A percentile compares a stretch with the other conserved stretches of the same genome.
phyloP scores from a whole-genome alignment of 116 monocot species.

The Trichopus zeylanicus region DNA sequence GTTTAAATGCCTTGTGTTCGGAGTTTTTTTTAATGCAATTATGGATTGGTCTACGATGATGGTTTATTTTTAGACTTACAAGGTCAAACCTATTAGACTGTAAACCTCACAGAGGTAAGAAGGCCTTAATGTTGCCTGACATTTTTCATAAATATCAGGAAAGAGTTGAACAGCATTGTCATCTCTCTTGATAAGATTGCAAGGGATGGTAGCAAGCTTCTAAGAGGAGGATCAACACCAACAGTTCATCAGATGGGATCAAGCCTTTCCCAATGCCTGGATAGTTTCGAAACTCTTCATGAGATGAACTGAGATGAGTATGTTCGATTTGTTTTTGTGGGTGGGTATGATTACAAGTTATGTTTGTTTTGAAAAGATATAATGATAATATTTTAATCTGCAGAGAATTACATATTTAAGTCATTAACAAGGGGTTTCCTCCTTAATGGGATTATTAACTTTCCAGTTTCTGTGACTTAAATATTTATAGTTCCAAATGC shows the following conservation, averaged over 20 bases:
- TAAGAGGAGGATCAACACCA: slow-evolving; percentile 36
- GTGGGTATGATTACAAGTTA: too few species aligned
- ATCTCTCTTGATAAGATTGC: slow-evolving; percentile 38
- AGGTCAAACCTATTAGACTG: too few species aligned
- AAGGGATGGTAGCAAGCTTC: slow-evolving; percentile 39
- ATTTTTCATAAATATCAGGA: slow-evolving; percentile 18
- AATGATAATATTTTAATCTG: too few species aligned
- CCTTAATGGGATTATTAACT: too few species aligned
- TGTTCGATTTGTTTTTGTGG: slow-evolving; percentile 1
- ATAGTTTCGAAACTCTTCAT: slow-evolving; percentile 29
- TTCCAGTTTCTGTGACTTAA: too few species aligned
- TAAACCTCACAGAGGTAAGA: not conserved
- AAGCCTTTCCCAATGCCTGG: slow-evolving; percentile 40
- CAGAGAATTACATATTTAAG: too few species aligned
- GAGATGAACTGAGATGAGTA: slow-evolving; percentile 55
- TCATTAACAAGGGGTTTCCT: too few species aligned
- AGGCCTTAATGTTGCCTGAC: not conserved
- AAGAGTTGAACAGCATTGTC: slow-evolving; percentile 37
- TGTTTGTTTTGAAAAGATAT: not conserved
- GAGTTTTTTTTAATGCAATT: too few species aligned
- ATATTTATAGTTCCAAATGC: not conserved
- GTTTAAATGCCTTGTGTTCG: too few species aligned
- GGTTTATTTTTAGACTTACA: too few species aligned
- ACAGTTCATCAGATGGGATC: too few species aligned
- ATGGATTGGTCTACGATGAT: too few species aligned